Evolutionary conservation across 164 flowering plant genomes (phyloP), one percentile per base, ranked within the genome.

Genomic region (Nymphaea thermarum): DNA sequence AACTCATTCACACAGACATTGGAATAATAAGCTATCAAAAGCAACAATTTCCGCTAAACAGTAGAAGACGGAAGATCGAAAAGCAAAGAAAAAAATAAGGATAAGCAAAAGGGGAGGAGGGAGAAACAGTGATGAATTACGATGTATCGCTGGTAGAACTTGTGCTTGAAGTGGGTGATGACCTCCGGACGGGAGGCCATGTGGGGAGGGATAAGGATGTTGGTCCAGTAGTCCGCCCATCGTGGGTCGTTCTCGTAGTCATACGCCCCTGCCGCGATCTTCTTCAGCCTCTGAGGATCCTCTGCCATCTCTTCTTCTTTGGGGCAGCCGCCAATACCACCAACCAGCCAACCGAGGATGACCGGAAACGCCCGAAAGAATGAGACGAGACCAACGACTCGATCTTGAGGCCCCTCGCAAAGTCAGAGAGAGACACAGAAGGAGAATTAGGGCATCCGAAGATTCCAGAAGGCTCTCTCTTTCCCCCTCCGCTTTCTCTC

Each of bases 141-240:
- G 71, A 95, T 86, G 86, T 74, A 83, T 7, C 97, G 90, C 81
- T 95, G 93, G 77, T 90, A 95, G 82, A 95, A 95, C 80, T 95
- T 95, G 84, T 83, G 95, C 84, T 90, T 95, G 93, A 71, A 95
- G 83, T 95, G 90, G 65, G 80, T 81, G 65, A 85, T 75, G 47
- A 92, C 98, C 45, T 89, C 97, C 44, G 91, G 65, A 60, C 96
- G 87, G 66, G 99, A 84, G 36, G 90, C 85, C 96, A 86, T 80
- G 79, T 87, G 77, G 10, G 97, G 99, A 66, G 99, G 99, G 71
- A 92, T 90, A 71, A 92, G 89, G 65, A 95, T 79, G 78, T 95
- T 95, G 67, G 96, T 82, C 98, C 99, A 95, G 78, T 92, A 95
- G 60, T 89, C 98, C 6, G 91, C 86, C 98, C 98, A 95, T 81